Evolutionary conservation across 495 filamentous ascomycete species (phyloP), one percentile per base, ranked within the genome.

Genomic region (Podospora didyma): DNA sequence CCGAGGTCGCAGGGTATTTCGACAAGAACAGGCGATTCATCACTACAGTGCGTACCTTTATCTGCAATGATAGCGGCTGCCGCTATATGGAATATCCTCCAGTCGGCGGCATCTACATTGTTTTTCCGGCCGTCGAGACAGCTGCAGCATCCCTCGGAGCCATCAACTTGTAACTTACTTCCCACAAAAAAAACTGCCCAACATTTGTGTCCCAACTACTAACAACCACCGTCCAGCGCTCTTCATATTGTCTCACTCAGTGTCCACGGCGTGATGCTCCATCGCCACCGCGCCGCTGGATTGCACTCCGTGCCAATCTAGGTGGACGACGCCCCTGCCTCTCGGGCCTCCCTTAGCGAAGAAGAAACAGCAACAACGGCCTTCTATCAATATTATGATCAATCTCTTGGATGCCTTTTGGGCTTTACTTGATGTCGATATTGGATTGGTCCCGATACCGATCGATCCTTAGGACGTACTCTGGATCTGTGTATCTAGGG

Each of bases 251-350:
- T 69, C 50, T 68, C 74, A 14, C 70, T 78, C 5, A 56, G 68
- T 7, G 61, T 79, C 14, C 70, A 74, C 44, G 61, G 69, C 53
- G 58, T 78, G 14, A 59, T 62, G 31, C 58, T 79, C 6, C 69
- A 78, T 57, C 72, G 74, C n/a, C 77, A 79, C 58, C 72, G 77
- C 53, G 62, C 60, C 21, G 73, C 70, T 1, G 75, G 75, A 16
- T 64, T 74, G 10, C 73, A 69, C 53, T 67, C 62, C 53, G 67
- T 62, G 60, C 70, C 76, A 3, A 3, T 31, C 9, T 31, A 3
- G 4, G 9, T 9, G 26, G 26, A 31, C 26, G 26, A 9, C 26
- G 26, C 9, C 26, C 26, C 26, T 31, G 4, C 26, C 26, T 31
- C 26, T n/a, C 26, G 9, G 4, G 9, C 26, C 26, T 31, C 4